Base-by-base conservation (phyloP, 2,329 filamentous ascomycete species). In the Aspergillus sp. region DNA sequence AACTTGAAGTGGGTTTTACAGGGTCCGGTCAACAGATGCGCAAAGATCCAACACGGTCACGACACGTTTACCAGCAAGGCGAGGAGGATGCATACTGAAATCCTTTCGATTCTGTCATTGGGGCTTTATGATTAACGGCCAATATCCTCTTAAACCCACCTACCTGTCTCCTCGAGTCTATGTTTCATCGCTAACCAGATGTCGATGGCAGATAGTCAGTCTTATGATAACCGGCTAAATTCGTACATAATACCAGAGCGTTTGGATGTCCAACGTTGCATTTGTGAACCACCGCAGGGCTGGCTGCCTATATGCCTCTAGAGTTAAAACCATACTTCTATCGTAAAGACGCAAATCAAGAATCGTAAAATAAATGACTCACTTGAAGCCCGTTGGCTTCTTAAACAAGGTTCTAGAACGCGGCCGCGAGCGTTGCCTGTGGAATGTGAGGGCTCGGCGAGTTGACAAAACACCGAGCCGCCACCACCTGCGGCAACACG, bases 21-120 rank as follows among this genome's bases (percentile, higher is more conserved):
- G 95, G 95, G 61, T 97, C 93, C 54, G 95, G 95, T 59, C 91
- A 96, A 76, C 84, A 89, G 64, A 98, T 98, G 95, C 90, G 92
- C 67, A 97, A 96, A 76, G 95, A 97, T 72, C 86, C 86, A 48
- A 86, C 88, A 61, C 84, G 93, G 70, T 89, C 85, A 72, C 88
- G 91, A 68, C 91, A 96, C 71, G 88, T 95, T 64, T 96, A 96
- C 75, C 86, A 93, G 74, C 82, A 87, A 66, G 87, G 84, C 68
- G 88, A 89, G 55, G 89, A 92, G 58, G 80, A 90, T 69, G 89
- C 68, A 52, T 79, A 79, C 59, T 77, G 44, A 54, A 33, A 11
- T 6, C 9, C 40, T 15, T 12, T 20, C 7, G 48, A n/a, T 34
- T 13, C 19, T 20, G 48, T 24, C 15, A 5, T 34, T 27, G n/a